phyloP scores from a whole-genome alignment of 2,329 filamentous ascomycete genomes.

The Aspergillus tanneri region DNA sequence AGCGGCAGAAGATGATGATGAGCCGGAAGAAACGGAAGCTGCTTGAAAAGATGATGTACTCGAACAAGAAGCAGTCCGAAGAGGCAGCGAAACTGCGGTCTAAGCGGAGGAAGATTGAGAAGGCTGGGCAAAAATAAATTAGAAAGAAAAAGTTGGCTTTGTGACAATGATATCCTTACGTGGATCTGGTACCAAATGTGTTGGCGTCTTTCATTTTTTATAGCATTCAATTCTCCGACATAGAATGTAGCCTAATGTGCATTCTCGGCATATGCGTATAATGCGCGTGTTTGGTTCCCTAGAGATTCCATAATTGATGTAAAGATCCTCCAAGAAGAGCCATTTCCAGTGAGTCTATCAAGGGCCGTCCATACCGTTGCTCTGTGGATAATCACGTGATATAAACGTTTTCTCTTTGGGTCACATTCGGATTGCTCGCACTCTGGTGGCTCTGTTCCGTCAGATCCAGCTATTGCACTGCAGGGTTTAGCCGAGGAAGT shows the following conservation, averaged over 20 bases:
- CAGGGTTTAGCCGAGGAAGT: background rate
- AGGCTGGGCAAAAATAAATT: slow-evolving; percentile 32
- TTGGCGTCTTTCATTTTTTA: slow-evolving; percentile 19
- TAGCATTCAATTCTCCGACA: slow-evolving; percentile 11
- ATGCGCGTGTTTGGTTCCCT: no score
- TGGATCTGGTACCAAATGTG: slow-evolving; percentile 20
- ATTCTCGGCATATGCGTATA: background rate
- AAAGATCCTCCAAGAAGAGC: no score
- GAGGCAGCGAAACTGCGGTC: slow-evolving; percentile 82
- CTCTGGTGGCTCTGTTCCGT: background rate
- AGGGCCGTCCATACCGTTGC: background rate
- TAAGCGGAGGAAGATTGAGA: slow-evolving; percentile 91
- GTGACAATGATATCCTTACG: slow-evolving; percentile 26
- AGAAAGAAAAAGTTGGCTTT: slow-evolving; percentile 24
- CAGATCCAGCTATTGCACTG: background rate
- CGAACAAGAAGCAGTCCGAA: slow-evolving; percentile 86
- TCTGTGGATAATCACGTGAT: slow-evolving; percentile 13
- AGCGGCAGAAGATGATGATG: slow-evolving; percentile 97
- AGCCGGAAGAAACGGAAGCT: slow-evolving; percentile 96
- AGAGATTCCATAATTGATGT: no score
- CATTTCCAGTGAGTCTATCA: no score
- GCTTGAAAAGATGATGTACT: slow-evolving; percentile 96
- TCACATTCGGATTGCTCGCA: background rate
- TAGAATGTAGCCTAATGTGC: slow-evolving; percentile 8
- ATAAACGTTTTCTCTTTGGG: slow-evolving; percentile 9